Evolutionary conservation across 371 early-diverging fungal species (phyloP).

Genomic region (Mucor lusitanicus): DNA sequence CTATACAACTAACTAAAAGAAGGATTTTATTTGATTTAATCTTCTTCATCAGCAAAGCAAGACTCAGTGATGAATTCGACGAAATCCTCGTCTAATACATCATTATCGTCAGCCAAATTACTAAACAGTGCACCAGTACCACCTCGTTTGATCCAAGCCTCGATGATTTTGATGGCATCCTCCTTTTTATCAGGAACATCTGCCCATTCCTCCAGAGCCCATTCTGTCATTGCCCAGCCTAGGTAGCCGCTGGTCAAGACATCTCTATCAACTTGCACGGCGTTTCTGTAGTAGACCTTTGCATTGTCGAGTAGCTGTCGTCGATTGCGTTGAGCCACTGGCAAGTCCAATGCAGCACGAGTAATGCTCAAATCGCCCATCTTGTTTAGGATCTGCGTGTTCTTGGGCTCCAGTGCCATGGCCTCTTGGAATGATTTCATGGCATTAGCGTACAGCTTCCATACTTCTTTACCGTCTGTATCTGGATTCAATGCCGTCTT

Average conservation of each 20-base stretch:
- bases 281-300: constrained; percentile 45
- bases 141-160: constrained; percentile 44
- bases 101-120: constrained; percentile 38
- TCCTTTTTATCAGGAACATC: constrained; percentile 22
- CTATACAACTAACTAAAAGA: not conserved
- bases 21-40: constrained; percentile 5
- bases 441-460: constrained; percentile 56
- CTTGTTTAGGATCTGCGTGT: constrained; percentile 57
- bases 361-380: constrained; percentile 60
- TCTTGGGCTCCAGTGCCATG: constrained; percentile 54
- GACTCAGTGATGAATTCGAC: constrained; percentile 36
- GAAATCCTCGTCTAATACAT: constrained; percentile 37
- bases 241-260: constrained; percentile 41
- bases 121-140: constrained; percentile 36
- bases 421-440: constrained; percentile 57
- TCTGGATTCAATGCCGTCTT: constrained; percentile 17
- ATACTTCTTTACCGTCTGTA: constrained; percentile 41
- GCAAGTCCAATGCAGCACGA: constrained; percentile 47
- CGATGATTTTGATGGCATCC: constrained; percentile 39
- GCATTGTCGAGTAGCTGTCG: constrained; percentile 58
- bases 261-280: constrained; percentile 40
- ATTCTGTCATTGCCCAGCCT: constrained; percentile 44
- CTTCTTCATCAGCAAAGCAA: constrained; percentile 34
- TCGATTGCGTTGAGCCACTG: constrained; percentile 54
- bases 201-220: constrained; percentile 45